Conservation (phyloP, 257 asterid species). For the Solanum chaucha region DNA sequence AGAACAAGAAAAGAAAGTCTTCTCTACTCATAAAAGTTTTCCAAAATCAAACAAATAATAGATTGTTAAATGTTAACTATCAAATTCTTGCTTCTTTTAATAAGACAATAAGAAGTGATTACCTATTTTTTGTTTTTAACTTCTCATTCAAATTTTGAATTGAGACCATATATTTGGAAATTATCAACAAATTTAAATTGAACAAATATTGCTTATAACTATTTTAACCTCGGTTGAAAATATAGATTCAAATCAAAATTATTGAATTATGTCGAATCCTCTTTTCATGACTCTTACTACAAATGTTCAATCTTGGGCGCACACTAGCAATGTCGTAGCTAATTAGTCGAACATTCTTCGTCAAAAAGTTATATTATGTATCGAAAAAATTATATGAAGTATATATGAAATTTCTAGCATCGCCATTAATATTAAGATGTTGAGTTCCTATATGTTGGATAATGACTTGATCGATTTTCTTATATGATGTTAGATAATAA, state of each 20-base stretch:
- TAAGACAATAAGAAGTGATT: background rate
- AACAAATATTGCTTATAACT: background rate
- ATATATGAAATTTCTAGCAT: background rate
- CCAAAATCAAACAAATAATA: background rate
- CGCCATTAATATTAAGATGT: background rate
- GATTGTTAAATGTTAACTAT: background rate
- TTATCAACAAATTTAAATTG: background rate
- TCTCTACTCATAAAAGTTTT: background rate
- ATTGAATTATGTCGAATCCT: fast-evolving
- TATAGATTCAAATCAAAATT: background rate
- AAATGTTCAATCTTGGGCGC: background rate
- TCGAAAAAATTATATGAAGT: background rate
- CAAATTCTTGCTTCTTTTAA: background rate
- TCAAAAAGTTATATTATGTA: background rate
- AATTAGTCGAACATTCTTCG: background rate
- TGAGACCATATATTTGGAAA: background rate
- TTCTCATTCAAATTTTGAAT: background rate
- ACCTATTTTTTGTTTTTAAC: background rate
- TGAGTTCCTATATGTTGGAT: background rate
- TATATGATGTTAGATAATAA: background rate
- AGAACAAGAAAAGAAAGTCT: background rate
- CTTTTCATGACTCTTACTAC: background rate
- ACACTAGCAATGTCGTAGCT: background rate
- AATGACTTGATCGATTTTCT: background rate
- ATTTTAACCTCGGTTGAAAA: background rate